Base-by-base conservation (phyloP, 805 yeast genomes). In the Pichia kluyveri region DNA sequence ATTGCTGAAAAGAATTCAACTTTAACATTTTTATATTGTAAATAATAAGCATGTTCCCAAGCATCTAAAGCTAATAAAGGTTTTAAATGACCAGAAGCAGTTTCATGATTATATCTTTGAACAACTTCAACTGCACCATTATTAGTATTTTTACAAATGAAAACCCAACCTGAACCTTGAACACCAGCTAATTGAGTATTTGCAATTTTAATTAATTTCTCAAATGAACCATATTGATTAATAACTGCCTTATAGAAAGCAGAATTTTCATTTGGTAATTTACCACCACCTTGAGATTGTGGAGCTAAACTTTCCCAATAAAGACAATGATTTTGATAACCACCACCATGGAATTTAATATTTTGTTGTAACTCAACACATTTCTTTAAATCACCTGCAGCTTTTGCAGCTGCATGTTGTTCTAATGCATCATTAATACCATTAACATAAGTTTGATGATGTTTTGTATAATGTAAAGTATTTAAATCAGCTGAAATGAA, bases 131-230 rank as follows among this genome's bases (percentile, higher is more conserved):
- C 65, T 43, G 82, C 78, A 57, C 85, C 86, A 57, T 81, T 81
- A 52, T 76, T 82, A 62, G 77, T 73, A 75, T 87, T 84, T 77
- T 84, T 85, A 58, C 81, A 95, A 54, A 88, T 72, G 73, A 90
- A 88, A 32, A 93, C 93, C 96, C 96, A 88, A 42, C 96, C 96
- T 7, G 96, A 84, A 63, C 96, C 96, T 70, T 88, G 96, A 59
- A 88, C 76, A 49, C 93, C 93, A 37, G 95, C 95, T 59, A 88
- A 70, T 63, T 80, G 77, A 40, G 76, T 58, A 67, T 87, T 88
- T 56, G 90, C 78, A 51, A 76, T 60, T 39, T 68, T 58, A 51
- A 81, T 79, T 67, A 89, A 72, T 48, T 72, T 73, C 57, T 89
- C 96, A 51, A 84, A 68, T 17, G 82, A 73, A 36, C 96, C 96